Evolutionary conservation across 768 basidiomycete species (phyloP).

Genomic region (Agrocybe praecox): DNA sequence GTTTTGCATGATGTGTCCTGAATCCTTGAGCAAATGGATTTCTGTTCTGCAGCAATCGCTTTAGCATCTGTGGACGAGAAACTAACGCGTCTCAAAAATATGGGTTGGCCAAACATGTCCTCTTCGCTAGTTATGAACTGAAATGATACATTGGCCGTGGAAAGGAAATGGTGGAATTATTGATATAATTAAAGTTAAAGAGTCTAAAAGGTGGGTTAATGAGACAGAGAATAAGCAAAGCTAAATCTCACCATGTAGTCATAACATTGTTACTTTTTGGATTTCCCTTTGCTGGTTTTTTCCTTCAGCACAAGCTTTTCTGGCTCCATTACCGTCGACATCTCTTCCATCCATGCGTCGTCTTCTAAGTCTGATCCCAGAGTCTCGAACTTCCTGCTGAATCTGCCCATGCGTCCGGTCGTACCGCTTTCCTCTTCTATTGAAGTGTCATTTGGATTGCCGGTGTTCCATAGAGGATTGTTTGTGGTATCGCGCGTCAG

Average conservation of each 20-base stretch:
- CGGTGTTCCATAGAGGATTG: constrained; percentile 84
- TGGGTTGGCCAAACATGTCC: background rate
- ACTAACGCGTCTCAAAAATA: background rate
- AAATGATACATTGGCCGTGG: background rate
- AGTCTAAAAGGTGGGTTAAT: background rate
- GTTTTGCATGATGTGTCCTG: too few relatives aligned
- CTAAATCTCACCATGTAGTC: background rate
- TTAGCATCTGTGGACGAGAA: background rate
- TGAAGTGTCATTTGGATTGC: constrained; percentile 48
- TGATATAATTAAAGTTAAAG: background rate
- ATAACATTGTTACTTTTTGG: constrained; percentile 15
- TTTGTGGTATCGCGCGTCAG: constrained; percentile 89
- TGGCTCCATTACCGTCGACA: constrained; percentile 23
- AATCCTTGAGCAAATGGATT: too few relatives aligned
- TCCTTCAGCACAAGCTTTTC: constrained; percentile 20
- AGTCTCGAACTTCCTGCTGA: constrained; percentile 70
- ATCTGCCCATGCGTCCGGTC: constrained; percentile 80
- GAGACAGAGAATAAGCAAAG: background rate
- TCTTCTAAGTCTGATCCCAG: constrained; percentile 24
- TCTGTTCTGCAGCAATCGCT: background rate
- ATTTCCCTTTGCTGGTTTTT: constrained; percentile 15
- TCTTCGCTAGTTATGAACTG: background rate
- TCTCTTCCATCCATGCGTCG: constrained; percentile 27
- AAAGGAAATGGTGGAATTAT: background rate
- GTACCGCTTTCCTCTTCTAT: constrained; percentile 72